Evolutionary conservation across 1,284 basidiomycete species (phyloP), one percentile per base, ranked within the genome.

Genomic region (Ceratobasidium sp.): DNA sequence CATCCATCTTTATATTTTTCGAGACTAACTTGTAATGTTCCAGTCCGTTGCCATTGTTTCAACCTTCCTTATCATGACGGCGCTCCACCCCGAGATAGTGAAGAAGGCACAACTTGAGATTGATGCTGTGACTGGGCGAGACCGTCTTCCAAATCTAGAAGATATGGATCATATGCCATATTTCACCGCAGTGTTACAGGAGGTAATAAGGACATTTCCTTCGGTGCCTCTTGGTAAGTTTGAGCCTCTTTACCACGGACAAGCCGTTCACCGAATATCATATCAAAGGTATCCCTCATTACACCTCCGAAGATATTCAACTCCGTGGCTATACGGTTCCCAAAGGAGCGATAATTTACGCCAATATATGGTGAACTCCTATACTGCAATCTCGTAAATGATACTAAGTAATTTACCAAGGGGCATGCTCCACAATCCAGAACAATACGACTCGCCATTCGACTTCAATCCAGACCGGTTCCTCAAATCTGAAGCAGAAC

Each of bases 401-500:
- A 3, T 33, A 49, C 20, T 42, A 56, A 6, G 3, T 15, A 23
- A 9, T 18, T 20, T 49, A 23, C 55, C 23, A 18, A 75, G 72
- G 79, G 77, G 39, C n/a, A 78, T 80, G 33, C 63, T 78, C n/a
- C 77, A 78, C 49, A 67, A 80, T 56, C 67, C 77, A 28, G 46
- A 80, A 9, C 56, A 56, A 13, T 80, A 80, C 56, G 56, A 69
- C 13, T 66, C 79, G 33, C 79, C 79, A 9, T 20, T 49, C 28
- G 33, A 49, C 4, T 80, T 78, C 67, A 68, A 70, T 20, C 79
- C 79, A 3, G 77, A 78, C 26, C 78, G 79, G n/a, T 80, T 76
- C 49, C 69, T 80, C 20, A 49, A 77, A n/a, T 18, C 64, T n/a
- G 61, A 71, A 28, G 61, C 78, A 9, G 77, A 46, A 4, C 78